A percentile compares a stretch with the other conserved stretches of the same genome.
These are phyloP conservation scores for Geotrichum australiense DNA, from an alignment of 1,139 yeast genomes.

Conservation along the genomic window DNA sequence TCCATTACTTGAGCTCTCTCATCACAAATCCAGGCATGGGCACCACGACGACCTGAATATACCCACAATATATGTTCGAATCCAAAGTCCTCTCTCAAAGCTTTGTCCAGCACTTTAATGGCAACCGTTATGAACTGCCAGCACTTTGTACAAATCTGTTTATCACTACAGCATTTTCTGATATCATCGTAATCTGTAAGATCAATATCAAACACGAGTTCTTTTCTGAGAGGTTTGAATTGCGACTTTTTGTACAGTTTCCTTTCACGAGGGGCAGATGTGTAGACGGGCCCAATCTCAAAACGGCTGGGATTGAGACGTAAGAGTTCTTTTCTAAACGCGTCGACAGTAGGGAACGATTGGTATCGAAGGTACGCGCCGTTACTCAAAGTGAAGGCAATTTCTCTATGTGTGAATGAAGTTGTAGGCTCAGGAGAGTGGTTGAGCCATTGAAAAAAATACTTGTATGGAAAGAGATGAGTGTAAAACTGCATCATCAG, in stretches of 20 bases:
- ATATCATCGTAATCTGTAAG: constrained; percentile 92
- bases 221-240: constrained; percentile 76
- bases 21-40: constrained; percentile 98
- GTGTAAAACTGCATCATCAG: constrained; percentile 49
- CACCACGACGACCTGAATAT: constrained; percentile 98
- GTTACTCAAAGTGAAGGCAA: constrained; percentile 81
- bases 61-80: constrained; percentile 87
- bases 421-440: constrained; percentile 65
- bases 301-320: constrained; percentile 80
- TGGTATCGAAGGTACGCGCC: constrained; percentile 81
- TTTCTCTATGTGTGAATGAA: constrained; percentile 77
- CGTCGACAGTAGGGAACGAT: constrained; percentile 60
- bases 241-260: constrained; percentile 73
- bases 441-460: constrained; percentile 79
- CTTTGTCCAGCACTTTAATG: constrained; percentile 60
- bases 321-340: constrained; percentile 68
- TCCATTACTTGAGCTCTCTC: constrained; percentile 65
- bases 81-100: constrained; percentile 83
- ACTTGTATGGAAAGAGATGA: constrained; percentile 52
- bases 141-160: constrained; percentile 79
- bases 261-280: constrained; percentile 78
- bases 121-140: constrained; percentile 95
- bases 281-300: constrained; percentile 90
- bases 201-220: constrained; percentile 93
- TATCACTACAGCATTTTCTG: constrained; percentile 88